Conservation (phyloP, 2,329 filamentous ascomycete species). For the Xylariaceae sp. region DNA sequence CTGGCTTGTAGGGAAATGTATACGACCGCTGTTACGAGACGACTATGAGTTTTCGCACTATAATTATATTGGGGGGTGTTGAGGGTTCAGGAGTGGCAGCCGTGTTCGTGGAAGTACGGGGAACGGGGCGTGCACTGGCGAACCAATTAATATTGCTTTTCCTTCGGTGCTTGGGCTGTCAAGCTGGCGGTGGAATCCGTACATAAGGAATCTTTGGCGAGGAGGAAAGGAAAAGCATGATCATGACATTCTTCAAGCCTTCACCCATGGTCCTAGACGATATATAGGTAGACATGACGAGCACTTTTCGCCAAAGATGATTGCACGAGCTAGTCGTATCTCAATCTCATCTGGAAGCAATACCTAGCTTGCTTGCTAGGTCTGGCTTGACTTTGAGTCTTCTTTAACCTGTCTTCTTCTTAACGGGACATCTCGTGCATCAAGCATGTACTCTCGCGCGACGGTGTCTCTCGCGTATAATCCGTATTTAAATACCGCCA, state of each 20-base stretch:
- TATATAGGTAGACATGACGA: neutral
- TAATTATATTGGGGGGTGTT: slow-evolving; percentile 8
- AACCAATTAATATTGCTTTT: neutral
- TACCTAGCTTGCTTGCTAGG: too few relatives aligned
- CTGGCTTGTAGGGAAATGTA: neutral
- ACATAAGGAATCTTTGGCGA: neutral
- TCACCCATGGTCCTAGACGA: slow-evolving; percentile 8
- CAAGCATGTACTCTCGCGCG: too few relatives aligned
- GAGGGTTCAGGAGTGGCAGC: neutral
- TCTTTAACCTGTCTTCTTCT: too few relatives aligned
- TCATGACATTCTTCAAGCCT: slow-evolving; percentile 1
- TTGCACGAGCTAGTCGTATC: too few relatives aligned
- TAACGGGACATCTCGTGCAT: too few relatives aligned
- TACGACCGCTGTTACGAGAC: slow-evolving; percentile 13
- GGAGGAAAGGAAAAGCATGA: neutral
- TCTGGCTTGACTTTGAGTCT: too few relatives aligned
- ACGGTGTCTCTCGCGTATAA: too few relatives aligned
- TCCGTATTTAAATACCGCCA: too few relatives aligned
- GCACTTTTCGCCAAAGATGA: neutral
- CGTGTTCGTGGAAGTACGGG: slow-evolving; percentile 8
- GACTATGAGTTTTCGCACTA: slow-evolving; percentile 6
- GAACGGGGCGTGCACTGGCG: slow-evolving; percentile 13
- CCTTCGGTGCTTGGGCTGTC: neutral
- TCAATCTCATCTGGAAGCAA: too few relatives aligned
- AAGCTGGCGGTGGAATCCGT: slow-evolving; percentile 1